A percentile compares a stretch with the other conserved stretches of the same genome.
These are phyloP conservation scores for Daldinia decipiens DNA, from an alignment of 495 filamentous ascomycete genomes.

Conservation along the genomic window DNA sequence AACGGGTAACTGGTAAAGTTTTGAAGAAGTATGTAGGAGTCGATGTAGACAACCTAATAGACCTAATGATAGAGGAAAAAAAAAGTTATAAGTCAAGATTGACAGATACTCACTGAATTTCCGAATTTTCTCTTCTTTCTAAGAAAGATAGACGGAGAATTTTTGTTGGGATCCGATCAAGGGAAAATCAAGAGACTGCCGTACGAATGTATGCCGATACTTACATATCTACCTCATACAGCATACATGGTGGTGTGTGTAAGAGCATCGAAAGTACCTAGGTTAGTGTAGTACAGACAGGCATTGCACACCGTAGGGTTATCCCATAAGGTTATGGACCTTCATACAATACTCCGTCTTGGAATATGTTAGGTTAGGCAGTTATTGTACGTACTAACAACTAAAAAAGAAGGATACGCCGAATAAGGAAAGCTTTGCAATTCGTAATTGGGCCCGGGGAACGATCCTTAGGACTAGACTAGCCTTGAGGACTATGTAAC, in stretches of 20 bases:
- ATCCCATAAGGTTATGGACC: conserved; percentile 9
- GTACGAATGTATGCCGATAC: conserved; percentile 2
- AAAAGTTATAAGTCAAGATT: conserved; percentile 15
- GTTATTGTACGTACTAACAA: neutral
- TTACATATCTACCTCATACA: neutral
- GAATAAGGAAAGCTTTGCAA: conserved; percentile 33
- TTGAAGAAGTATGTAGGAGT: conserved; percentile 6
- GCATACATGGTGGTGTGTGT: conserved; percentile 4
- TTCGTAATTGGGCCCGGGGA: conserved; percentile 34
- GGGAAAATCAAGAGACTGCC: conserved; percentile 6
- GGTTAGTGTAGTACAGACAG: neutral
- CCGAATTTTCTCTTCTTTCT: conserved; percentile 12
- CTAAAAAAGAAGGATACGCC: conserved; percentile 9
- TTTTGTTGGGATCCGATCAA: conserved; percentile 41
- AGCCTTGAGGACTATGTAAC: neutral
- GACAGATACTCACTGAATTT: conserved; percentile 21
- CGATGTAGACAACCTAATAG: neutral
- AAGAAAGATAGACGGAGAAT: conserved; percentile 16
- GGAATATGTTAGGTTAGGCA: neutral
- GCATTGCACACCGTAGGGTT: conserved; percentile 3
- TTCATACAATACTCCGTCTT: neutral
- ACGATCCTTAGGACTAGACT: conserved; percentile 8
- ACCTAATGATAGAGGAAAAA: conserved; percentile 12
- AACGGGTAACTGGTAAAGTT: conserved; percentile 22
- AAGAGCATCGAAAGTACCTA: neutral